Percentiles rank a stretch among this genome's conserved stretches.
Evolutionary conservation across 106 monocot species (phyloP).

Genomic region (Acorus calamus): DNA sequence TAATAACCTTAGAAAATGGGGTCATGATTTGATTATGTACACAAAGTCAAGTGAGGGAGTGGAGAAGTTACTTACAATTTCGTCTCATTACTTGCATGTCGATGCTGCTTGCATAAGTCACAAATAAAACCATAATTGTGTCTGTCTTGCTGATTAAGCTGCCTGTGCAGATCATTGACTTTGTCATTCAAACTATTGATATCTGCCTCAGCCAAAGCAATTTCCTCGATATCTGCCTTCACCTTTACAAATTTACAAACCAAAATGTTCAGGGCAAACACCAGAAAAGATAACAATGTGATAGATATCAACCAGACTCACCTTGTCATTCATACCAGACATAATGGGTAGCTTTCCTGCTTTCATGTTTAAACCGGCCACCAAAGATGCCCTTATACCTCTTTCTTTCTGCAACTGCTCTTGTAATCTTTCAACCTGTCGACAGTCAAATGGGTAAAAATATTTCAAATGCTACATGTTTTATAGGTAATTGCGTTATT

Average conservation of each 20-base stretch:
- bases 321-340: neutral
- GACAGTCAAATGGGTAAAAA: neutral
- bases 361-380: conserved; percentile 51
- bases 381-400: conserved; percentile 47
- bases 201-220: conserved; percentile 62
- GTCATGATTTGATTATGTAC: too few relatives aligned
- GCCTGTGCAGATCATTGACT: conserved; percentile 41
- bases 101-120: conserved; percentile 33
- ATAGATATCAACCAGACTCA: neutral
- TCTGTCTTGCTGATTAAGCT: conserved; percentile 30
- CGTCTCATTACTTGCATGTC: conserved; percentile 9
- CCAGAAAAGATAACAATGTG: neutral
- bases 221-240: conserved; percentile 66
- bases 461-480: neutral
- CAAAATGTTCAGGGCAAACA: neutral
- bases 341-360: conserved; percentile 21
- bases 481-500: neutral
- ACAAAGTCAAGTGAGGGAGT: too few relatives aligned
- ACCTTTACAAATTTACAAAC: conserved; percentile 28
- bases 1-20: too few relatives aligned
- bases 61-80: conserved; percentile 20
- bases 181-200: conserved; percentile 58
- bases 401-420: conserved; percentile 70
- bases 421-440: conserved; percentile 56
- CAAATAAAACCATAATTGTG: conserved; percentile 22